Conservation (phyloP, 148 eudicot genomes). For the Chenopodium quinoa region DNA sequence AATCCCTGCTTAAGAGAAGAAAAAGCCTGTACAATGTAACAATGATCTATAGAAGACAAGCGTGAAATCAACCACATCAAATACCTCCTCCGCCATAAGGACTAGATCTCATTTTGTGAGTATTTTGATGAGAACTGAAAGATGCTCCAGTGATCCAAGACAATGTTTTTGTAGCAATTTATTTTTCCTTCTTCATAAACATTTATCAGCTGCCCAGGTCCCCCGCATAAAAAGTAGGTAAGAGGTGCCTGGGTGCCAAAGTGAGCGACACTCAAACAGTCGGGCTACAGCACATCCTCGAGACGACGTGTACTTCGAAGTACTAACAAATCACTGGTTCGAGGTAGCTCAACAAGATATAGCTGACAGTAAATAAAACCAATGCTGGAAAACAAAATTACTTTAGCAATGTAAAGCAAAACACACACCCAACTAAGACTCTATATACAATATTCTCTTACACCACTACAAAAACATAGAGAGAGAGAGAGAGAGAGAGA, state of each 20-base stretch:
- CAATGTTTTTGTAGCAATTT: not conserved
- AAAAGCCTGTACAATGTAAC: not conserved
- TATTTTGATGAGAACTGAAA: not conserved
- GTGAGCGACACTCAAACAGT: not conserved
- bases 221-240: too few relatives aligned
- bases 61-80: not conserved
- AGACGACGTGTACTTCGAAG: not conserved
- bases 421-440: not conserved
- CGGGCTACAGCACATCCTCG: not conserved
- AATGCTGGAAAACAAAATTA: not conserved
- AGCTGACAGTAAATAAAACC: not conserved
- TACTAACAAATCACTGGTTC: not conserved
- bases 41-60: not conserved
- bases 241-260: not conserved
- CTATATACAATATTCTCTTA: conserved; percentile 10
- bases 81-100: not conserved
- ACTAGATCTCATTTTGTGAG: not conserved
- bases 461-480: not conserved
- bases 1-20: not conserved
- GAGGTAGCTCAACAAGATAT: not conserved
- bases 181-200: too few relatives aligned
- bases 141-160: not conserved
- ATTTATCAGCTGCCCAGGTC: too few relatives aligned
- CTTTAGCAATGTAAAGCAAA: not conserved
- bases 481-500: too few relatives aligned